phyloP scores from a whole-genome alignment of 345 rosid genomes.

The Linum tenue region DNA sequence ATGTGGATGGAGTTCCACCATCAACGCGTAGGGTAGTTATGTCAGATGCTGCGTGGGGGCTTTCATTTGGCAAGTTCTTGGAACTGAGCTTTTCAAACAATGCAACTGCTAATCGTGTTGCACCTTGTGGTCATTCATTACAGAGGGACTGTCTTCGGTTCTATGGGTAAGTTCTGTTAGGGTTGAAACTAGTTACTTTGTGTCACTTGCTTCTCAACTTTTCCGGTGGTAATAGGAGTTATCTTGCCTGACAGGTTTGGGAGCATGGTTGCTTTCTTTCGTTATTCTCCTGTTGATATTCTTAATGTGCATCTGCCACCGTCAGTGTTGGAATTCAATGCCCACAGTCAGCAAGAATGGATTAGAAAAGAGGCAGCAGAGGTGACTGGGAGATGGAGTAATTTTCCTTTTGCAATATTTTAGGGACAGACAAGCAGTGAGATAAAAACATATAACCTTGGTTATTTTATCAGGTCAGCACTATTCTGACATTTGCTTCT shows the following conservation, averaged over 20 bases:
- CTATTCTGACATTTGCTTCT: neutral
- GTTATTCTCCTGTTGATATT: slow-evolving; percentile 88
- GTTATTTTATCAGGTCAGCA: neutral
- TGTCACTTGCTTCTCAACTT: slow-evolving; percentile 1
- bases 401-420: slow-evolving; percentile 1
- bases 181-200: neutral
- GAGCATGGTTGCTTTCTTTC: slow-evolving; percentile 93
- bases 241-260: slow-evolving; percentile 55
- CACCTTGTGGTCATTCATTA: slow-evolving; percentile 96
- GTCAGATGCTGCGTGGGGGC: slow-evolving; percentile 99
- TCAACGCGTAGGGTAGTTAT: slow-evolving; percentile 89
- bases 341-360: slow-evolving; percentile 60
- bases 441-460: slow-evolving; percentile 5
- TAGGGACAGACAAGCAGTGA: neutral
- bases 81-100: slow-evolving; percentile 97
- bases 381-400: slow-evolving; percentile 28
- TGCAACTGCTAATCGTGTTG: slow-evolving; percentile 95
- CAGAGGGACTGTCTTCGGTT: slow-evolving; percentile 95
- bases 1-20: slow-evolving; percentile 82
- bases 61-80: slow-evolving; percentile 94
- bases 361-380: slow-evolving; percentile 66
- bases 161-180: slow-evolving; percentile 57
- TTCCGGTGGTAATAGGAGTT: slow-evolving; percentile 11
- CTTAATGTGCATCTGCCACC: slow-evolving; percentile 76
- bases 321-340: slow-evolving; percentile 56